These are phyloP conservation scores for Bipolaris zeicola DNA, from an alignment of 2,329 filamentous ascomycete genomes.

Conservation along the genomic window DNA sequence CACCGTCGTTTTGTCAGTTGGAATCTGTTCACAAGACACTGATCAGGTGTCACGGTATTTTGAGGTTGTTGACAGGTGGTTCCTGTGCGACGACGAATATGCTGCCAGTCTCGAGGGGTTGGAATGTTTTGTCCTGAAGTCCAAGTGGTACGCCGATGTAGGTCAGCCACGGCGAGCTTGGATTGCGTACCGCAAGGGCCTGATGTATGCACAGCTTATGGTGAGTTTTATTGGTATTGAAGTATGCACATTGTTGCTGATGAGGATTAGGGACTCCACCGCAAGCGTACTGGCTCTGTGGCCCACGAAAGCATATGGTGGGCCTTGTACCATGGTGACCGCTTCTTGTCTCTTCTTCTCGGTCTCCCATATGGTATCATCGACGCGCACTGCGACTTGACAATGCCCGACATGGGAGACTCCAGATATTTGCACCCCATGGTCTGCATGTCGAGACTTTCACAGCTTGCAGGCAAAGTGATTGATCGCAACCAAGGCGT, in stretches of 20 bases:
- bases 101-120: constrained; percentile 59
- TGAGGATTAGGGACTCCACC: constrained; percentile 43
- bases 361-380: constrained; percentile 57
- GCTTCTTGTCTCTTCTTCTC: constrained; percentile 59
- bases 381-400: constrained; percentile 48
- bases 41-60: constrained; percentile 56
- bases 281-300: constrained; percentile 42
- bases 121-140: constrained; percentile 58
- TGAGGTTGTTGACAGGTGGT: constrained; percentile 54
- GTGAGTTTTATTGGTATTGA: constrained; percentile 37
- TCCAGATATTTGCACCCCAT: constrained; percentile 39
- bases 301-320: constrained; percentile 50
- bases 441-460: constrained; percentile 43
- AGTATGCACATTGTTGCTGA: constrained; percentile 17
- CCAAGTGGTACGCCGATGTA: constrained; percentile 61
- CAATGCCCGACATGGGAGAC: constrained; percentile 31
- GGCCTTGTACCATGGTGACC: constrained; percentile 53
- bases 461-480: constrained; percentile 50
- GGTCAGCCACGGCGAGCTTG: constrained; percentile 62
- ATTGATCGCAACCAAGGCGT: constrained; percentile 52
- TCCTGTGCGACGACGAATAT: constrained; percentile 58
- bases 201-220: constrained; percentile 61
- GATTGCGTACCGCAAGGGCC: constrained; percentile 57
- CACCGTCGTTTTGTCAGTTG: constrained; percentile 47
- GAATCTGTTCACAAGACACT: constrained; percentile 48